Base-by-base conservation (phyloP, 1,284 basidiomycete species). In the Amylostereum chailletii region DNA sequence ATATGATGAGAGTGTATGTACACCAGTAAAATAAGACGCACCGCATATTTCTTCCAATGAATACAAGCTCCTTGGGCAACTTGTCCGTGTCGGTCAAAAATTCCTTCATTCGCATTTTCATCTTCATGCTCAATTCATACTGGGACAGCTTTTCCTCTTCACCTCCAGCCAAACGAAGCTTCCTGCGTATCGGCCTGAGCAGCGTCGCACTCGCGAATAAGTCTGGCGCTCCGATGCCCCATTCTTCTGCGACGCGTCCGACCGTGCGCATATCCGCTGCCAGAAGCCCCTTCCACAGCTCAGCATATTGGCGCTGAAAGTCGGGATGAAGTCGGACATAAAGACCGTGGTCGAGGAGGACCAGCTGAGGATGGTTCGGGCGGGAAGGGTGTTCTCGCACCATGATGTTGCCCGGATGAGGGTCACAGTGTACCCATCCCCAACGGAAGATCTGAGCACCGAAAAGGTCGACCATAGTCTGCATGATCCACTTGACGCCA, bases 291-390 rank as follows among this genome's bases (percentile, higher is more conserved):
- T 83, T 74, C 92, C 91, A 94, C 1, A 94, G 70, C 3, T 72
- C 70, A 11, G 86, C 86, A 69, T 91, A 92, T 50, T 92, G 77
- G 39, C 74, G 70, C 52, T 77, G 75, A 63, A 93, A 88, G 2
- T 71, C 60, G 26, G 79, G 73, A n/a, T 75, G 64, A 2, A 88
- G 73, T 3, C 71, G 71, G 32, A 92, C 87, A 60, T 91, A 94
- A 19, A 95, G 69, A 0, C 92, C 92, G 61, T 95, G 92, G 61
- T 95, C 92, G 55, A 95, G 79, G 7, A 94, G 71, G 32, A 94
- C 91, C 41, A 94, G 74, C 60, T 94, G 88, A 0, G 88, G 81
- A n/a, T 70, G 66, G 8, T 62, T 67, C 1, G 76, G 76, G 33
- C 76, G 68, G 0, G 63, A 58, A 0, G 91, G 90, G 49, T 84